Evolutionary conservation across 2,329 filamentous ascomycete species (phyloP).

Genomic region (Cladophialophora bantiana): DNA sequence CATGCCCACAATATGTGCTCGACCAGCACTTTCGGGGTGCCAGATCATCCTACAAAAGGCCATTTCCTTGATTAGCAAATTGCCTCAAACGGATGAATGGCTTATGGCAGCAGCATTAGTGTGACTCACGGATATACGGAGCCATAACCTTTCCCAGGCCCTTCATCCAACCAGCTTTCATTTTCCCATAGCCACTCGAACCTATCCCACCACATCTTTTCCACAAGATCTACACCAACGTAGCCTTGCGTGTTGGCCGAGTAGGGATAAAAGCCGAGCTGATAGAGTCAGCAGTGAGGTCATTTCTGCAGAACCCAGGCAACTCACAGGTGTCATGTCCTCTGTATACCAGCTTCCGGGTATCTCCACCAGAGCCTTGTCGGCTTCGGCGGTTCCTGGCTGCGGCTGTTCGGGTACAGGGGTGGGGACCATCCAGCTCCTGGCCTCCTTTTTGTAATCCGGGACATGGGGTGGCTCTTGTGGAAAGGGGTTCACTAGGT

Average conservation of each 20-base stretch:
- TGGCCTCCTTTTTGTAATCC: constrained; percentile 52
- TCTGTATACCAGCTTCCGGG: constrained; percentile 57
- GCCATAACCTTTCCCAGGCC: constrained; percentile 39
- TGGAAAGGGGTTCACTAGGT: constrained; percentile 48
- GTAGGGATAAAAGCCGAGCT: constrained; percentile 54
- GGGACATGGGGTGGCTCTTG: constrained; percentile 47
- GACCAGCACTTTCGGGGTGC: constrained; percentile 40
- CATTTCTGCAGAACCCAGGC: not conserved
- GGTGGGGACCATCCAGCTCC: constrained; percentile 55
- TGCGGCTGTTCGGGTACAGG: constrained; percentile 36
- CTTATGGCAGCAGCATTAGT: constrained; percentile 17
- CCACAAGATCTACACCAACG: constrained; percentile 63
- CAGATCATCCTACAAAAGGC: constrained; percentile 37
- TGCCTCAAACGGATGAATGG: not conserved
- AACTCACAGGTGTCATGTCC: constrained; percentile 51
- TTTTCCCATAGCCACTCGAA: constrained; percentile 63
- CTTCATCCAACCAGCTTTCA: constrained; percentile 42
- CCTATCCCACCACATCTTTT: constrained; percentile 67
- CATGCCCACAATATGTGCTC: constrained; percentile 41
- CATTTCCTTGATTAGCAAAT: constrained; percentile 18
- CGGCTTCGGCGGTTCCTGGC: constrained; percentile 38
- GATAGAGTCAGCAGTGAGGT: constrained; percentile 15
- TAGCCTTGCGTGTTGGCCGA: constrained; percentile 63
- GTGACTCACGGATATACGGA: constrained; percentile 37
- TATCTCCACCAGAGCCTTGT: constrained; percentile 49